Conservation (phyloP, 2,329 filamentous ascomycete species). For the Tothia fuscella region DNA sequence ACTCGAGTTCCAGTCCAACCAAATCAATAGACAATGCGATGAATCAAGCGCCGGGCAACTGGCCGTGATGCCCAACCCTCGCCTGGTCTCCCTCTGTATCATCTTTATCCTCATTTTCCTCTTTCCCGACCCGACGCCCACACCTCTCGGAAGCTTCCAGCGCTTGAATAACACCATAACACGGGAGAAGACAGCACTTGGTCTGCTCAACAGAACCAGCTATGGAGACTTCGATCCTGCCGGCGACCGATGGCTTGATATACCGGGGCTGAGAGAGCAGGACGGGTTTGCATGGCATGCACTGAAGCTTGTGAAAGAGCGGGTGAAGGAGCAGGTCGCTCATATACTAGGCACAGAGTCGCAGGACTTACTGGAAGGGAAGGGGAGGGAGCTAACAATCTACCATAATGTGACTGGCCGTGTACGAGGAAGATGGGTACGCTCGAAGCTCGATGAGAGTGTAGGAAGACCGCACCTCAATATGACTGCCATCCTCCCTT, state of each 20-base stretch:
- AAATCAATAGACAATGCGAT: no score
- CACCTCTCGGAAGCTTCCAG: not conserved
- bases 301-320: conserved; percentile 8
- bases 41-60: no score
- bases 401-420: conserved; percentile 12
- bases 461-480: conserved; percentile 8
- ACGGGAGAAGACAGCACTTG: conserved; percentile 7
- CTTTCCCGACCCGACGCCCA: conserved; percentile 4
- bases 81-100: not conserved
- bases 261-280: conserved; percentile 10
- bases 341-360: conserved; percentile 6
- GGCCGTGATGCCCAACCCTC: not conserved
- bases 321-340: conserved; percentile 7
- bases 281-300: conserved; percentile 11
- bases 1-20: no score
- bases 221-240: conserved; percentile 12
- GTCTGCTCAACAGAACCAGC: conserved; percentile 7
- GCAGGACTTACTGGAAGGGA: no score
- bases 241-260: conserved; percentile 10
- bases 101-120: conserved; percentile 6
- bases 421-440: conserved; percentile 11
- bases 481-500: conserved; percentile 7
- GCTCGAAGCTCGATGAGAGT: conserved; percentile 3
- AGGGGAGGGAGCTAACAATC: conserved; percentile 6
- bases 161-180: not conserved